A percentile compares a stretch with the other conserved stretches of the same genome.
Evolutionary conservation across 2,329 filamentous ascomycete genomes (phyloP).

Genomic region (Calonectria pauciramosa): DNA sequence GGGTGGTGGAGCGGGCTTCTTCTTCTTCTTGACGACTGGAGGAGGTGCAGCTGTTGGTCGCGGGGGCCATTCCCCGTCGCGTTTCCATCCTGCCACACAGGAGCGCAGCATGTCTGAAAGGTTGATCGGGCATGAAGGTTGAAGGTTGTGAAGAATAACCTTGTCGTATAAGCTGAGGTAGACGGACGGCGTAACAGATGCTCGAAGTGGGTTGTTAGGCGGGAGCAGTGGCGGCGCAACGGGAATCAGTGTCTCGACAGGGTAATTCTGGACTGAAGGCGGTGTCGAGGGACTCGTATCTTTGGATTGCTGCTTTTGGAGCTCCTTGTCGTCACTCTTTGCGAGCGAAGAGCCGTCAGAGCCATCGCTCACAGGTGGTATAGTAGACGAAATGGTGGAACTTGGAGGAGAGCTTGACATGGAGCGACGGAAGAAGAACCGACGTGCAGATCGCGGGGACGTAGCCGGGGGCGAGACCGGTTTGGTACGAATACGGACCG

Average conservation of each 20-base stretch:
- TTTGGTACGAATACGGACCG: constrained; percentile 67
- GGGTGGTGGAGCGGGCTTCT: constrained; percentile 37
- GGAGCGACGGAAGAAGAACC: constrained; percentile 65
- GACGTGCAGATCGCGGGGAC: constrained; percentile 61
- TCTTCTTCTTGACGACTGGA: constrained; percentile 56
- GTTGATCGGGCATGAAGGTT: constrained; percentile 90
- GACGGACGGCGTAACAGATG: constrained; percentile 78
- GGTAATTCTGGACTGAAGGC: constrained; percentile 51
- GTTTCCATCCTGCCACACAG: constrained; percentile 92
- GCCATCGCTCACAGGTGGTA: constrained; percentile 46
- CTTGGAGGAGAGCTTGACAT: constrained; percentile 56
- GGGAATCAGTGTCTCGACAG: constrained; percentile 76
- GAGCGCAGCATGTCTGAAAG: constrained; percentile 83
- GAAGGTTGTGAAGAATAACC: constrained; percentile 83
- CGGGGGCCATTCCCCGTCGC: constrained; percentile 91
- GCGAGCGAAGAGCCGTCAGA: constrained; percentile 58
- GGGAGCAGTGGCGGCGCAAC: constrained; percentile 81
- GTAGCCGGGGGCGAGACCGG: constrained; percentile 56
- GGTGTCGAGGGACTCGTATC: constrained; percentile 50
- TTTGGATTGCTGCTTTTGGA: constrained; percentile 50
- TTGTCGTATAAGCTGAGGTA: constrained; percentile 92
- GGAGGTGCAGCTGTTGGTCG: constrained; percentile 59
- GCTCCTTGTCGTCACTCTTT: constrained; percentile 52
- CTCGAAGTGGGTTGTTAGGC: constrained; percentile 80
- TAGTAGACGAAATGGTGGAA: constrained; percentile 40